A percentile compares a stretch with the other conserved stretches of the same genome.
Conservation (phyloP, 164 flowering plant species). For the Liriodendron chinense region DNA sequence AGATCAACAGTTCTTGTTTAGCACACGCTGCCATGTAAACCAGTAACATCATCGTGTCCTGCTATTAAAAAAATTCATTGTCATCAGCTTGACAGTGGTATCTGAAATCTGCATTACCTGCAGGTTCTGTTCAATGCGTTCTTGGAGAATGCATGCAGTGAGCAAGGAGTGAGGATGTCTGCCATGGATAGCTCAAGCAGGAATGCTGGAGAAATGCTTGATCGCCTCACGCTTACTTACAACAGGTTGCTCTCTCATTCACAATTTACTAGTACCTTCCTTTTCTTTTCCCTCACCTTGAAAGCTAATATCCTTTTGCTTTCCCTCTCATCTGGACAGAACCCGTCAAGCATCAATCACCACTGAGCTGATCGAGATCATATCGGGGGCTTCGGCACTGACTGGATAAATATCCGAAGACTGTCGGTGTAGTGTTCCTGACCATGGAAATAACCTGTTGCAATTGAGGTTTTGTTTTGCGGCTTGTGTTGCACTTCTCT, state of each 20-base stretch:
- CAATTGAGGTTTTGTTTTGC: too few relatives aligned
- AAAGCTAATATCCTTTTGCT: neutral
- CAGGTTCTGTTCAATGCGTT: conserved; percentile 88
- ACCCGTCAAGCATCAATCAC: conserved; percentile 98
- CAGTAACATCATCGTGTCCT: neutral
- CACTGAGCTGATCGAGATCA: conserved; percentile 88
- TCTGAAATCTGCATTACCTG: neutral
- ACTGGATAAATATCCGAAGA: conserved; percentile 40
- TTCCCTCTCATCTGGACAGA: conserved; percentile 26
- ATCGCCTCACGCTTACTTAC: conserved; percentile 88
- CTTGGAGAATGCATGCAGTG: conserved; percentile 97
- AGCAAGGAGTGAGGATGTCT: conserved; percentile 98
- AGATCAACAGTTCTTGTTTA: neutral
- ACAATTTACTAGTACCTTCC: neutral
- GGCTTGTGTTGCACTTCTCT: too few relatives aligned
- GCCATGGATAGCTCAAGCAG: conserved; percentile 99
- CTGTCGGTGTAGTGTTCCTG: too few relatives aligned
- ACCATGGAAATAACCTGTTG: too few relatives aligned
- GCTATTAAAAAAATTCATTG: neutral
- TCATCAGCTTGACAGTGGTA: neutral
- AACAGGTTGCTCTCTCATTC: conserved; percentile 65
- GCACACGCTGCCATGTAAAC: too few relatives aligned
- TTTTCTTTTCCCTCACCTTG: neutral
- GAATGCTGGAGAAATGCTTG: conserved; percentile 99
- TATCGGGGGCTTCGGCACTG: conserved; percentile 92